Evolutionary conservation across 1,284 basidiomycete genomes (phyloP).

Genomic region (Cryptococcus depauperatus): DNA sequence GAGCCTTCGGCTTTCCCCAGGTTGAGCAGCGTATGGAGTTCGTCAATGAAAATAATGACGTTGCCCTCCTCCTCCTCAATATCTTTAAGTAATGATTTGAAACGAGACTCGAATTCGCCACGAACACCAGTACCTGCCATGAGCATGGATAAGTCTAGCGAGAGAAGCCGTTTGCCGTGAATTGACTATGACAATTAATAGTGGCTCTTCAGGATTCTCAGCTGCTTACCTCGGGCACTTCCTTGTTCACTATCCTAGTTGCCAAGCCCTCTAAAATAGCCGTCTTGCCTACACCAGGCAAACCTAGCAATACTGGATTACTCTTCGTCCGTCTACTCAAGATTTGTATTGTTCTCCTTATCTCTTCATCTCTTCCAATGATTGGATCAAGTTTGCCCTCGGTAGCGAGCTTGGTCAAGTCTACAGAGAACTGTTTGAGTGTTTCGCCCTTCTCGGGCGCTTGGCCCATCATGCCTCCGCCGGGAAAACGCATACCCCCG

Average conservation of each 20-base stretch:
- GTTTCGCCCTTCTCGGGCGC: slow-evolving; percentile 62
- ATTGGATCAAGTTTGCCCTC: slow-evolving; percentile 82
- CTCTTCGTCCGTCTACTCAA: slow-evolving; percentile 63
- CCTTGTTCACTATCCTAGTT: slow-evolving; percentile 75
- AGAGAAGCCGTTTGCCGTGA: slow-evolving; percentile 70
- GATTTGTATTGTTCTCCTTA: slow-evolving; percentile 77
- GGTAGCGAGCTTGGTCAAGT: slow-evolving; percentile 72
- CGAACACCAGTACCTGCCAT: slow-evolving; percentile 81
- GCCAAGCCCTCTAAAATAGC: slow-evolving; percentile 84
- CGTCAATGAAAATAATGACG: slow-evolving; percentile 79
- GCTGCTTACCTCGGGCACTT: slow-evolving; percentile 79
- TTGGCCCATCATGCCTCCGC: slow-evolving; percentile 20
- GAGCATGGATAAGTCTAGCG: slow-evolving; percentile 70
- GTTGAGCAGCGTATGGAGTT: slow-evolving; percentile 58
- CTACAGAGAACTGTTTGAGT: slow-evolving; percentile 73
- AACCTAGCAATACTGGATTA: slow-evolving; percentile 63
- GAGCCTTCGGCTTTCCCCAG: slow-evolving; percentile 86
- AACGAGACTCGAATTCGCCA: slow-evolving; percentile 86
- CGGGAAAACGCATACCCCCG: slow-evolving; percentile 29
- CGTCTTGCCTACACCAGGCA: slow-evolving; percentile 80
- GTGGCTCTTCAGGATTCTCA: background rate
- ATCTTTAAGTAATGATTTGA: slow-evolving; percentile 75
- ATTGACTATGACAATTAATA: slow-evolving; percentile 54
- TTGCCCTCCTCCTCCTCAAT: slow-evolving; percentile 68
- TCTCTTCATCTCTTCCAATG: slow-evolving; percentile 86